A percentile compares a stretch with the other conserved stretches of the same genome.
phyloP scores from a whole-genome alignment of 2,329 filamentous ascomycete species.

The Hymenoscyphus occultus region DNA sequence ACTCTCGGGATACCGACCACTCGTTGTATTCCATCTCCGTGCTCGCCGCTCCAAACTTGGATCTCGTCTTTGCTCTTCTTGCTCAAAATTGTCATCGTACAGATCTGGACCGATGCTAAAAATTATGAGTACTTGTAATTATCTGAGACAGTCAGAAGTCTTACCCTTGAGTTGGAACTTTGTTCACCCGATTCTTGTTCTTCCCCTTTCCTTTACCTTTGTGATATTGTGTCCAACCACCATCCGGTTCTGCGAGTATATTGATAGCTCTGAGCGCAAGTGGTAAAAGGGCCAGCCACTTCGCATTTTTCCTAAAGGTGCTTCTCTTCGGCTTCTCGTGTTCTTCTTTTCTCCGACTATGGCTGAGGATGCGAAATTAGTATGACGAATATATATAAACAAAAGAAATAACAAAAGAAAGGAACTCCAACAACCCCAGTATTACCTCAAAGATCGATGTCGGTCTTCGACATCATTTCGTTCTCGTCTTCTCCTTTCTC shows the following conservation, averaged over 20 bases:
- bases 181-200: not conserved
- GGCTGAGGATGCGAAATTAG: not conserved
- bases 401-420: conserved; percentile 1
- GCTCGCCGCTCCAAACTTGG: not conserved
- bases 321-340: not conserved
- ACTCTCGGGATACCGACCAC: not conserved
- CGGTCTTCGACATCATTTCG: not conserved
- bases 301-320: conserved; percentile 7
- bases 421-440: not conserved
- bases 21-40: not conserved
- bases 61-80: not conserved
- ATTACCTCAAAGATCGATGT: conserved; percentile 6
- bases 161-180: not conserved
- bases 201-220: conserved; percentile 13
- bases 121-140: not conserved
- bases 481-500: conserved; percentile 1
- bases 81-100: not conserved
- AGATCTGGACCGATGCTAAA: not conserved
- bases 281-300: conserved; percentile 17
- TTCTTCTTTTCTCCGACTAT: too few species aligned
- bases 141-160: not conserved
- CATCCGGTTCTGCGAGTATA: conserved; percentile 18
- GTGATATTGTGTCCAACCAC: conserved; percentile 22
- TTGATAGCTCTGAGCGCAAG: conserved; percentile 14
- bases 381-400: not conserved